Percentiles rank a stretch among this genome's conserved stretches.
phyloP scores from a whole-genome alignment of 1,139 yeast genomes.

The Arxiozyma heterogenica region DNA sequence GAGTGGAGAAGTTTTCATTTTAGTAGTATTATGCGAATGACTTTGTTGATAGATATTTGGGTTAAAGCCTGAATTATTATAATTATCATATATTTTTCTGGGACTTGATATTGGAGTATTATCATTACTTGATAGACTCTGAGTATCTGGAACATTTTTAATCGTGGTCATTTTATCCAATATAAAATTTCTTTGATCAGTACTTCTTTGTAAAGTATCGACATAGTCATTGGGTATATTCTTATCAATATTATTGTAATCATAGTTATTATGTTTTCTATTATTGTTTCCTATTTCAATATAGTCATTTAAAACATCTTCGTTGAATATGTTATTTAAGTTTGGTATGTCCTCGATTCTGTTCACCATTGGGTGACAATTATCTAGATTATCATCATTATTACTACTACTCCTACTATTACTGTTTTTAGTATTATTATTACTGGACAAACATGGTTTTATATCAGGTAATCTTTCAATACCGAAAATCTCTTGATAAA shows the following conservation, averaged over 20 bases:
- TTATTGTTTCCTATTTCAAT: not conserved
- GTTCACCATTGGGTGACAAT: slow-evolving; percentile 11
- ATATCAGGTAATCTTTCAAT: slow-evolving; percentile 21
- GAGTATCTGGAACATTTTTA: slow-evolving; percentile 26
- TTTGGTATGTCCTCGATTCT: slow-evolving; percentile 19
- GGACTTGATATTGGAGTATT: slow-evolving; percentile 22
- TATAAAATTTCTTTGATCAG: not conserved
- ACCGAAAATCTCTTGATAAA: slow-evolving; percentile 15
- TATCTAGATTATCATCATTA: not conserved
- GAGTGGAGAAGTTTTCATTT: not conserved
- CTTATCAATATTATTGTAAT: no score
- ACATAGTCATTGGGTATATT: not conserved
- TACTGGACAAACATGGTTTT: not conserved
- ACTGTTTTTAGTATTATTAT: no score
- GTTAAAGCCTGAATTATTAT: not conserved
- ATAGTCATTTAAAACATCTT: slow-evolving; percentile 17
- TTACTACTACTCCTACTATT: no score
- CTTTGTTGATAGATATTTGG: not conserved
- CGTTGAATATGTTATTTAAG: slow-evolving; percentile 14
- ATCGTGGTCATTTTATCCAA: slow-evolving; percentile 16
- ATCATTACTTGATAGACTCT: slow-evolving; percentile 24
- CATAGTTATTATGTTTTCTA: not conserved
- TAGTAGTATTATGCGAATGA: not conserved
- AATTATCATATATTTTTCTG: slow-evolving; percentile 5
- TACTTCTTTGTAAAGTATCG: not conserved